Percentiles rank a stretch among this genome's conserved stretches.
Conservation (phyloP, 805 yeast species). For the Cyberlindnera euphorbiiphila region DNA sequence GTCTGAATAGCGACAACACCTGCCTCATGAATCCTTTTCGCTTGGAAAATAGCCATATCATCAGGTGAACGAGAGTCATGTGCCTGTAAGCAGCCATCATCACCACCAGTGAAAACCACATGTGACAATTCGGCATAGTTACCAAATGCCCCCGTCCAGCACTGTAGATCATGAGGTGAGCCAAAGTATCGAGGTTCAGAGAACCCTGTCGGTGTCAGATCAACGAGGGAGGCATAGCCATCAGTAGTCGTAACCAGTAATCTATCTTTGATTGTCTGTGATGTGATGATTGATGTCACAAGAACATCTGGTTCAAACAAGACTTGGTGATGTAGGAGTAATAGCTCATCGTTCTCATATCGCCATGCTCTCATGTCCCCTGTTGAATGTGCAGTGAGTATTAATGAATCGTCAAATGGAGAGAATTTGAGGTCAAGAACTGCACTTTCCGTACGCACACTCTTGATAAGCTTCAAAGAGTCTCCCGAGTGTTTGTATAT, state of each 20-base stretch:
- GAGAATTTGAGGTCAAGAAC: slow-evolving; percentile 72
- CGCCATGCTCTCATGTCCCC: slow-evolving; percentile 73
- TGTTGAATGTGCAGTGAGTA: slow-evolving; percentile 74
- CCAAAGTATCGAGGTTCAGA: slow-evolving; percentile 25
- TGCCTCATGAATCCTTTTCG: slow-evolving; percentile 70
- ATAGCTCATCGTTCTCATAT: slow-evolving; percentile 19
- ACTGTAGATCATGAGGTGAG: slow-evolving; percentile 64
- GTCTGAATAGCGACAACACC: slow-evolving; percentile 85
- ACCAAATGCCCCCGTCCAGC: slow-evolving; percentile 85
- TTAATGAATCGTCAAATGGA: slow-evolving; percentile 45
- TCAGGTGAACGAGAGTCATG: slow-evolving; percentile 53
- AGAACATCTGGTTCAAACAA: slow-evolving; percentile 47
- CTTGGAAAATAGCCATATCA: slow-evolving; percentile 32
- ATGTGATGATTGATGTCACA: slow-evolving; percentile 63
- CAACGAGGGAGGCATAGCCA: slow-evolving; percentile 53
- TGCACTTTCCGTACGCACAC: slow-evolving; percentile 48
- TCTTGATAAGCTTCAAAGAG: slow-evolving; percentile 22
- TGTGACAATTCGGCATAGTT: slow-evolving; percentile 45
- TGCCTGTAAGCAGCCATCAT: slow-evolving; percentile 72
- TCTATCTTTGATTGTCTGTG: slow-evolving; percentile 36
- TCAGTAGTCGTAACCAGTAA: slow-evolving; percentile 61
- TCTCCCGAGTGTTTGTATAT: slow-evolving; percentile 28
- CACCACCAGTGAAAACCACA: slow-evolving; percentile 85
- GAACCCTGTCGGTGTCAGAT: slow-evolving; percentile 26
- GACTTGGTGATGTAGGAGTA: slow-evolving; percentile 33